Evolutionary conservation across 495 filamentous ascomycete genomes (phyloP).

Genomic region (Cryomyces antarcticus): DNA sequence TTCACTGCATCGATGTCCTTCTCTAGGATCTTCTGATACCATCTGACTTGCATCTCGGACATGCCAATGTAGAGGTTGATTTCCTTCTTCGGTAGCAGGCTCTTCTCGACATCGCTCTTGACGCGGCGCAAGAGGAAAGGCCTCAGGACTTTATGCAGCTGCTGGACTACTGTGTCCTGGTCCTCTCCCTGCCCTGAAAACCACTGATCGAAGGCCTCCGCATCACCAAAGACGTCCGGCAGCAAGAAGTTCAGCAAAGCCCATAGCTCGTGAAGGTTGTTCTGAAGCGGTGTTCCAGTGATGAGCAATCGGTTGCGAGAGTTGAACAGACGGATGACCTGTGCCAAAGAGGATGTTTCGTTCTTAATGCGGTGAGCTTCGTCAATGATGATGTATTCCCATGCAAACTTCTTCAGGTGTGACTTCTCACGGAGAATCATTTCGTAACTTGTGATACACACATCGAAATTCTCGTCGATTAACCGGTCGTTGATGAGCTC

Average conservation of each 20-base stretch:
- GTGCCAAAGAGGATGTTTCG: conserved; percentile 88
- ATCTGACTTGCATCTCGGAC: conserved; percentile 97
- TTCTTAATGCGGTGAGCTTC: conserved; percentile 99
- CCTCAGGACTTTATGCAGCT: conserved; percentile 80
- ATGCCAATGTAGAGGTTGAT: conserved; percentile 94
- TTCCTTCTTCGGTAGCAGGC: conserved; percentile 90
- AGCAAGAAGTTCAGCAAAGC: conserved; percentile 91
- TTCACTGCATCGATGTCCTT: conserved; percentile 99
- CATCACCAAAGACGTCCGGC: conserved; percentile 93
- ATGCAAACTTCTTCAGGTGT: conserved; percentile 91
- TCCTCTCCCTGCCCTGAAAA: conserved; percentile 77
- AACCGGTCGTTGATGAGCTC: conserved; percentile 78
- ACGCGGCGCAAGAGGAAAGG: conserved; percentile 92
- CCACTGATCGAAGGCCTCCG: conserved; percentile 97
- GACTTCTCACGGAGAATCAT: conserved; percentile 93
- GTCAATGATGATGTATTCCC: conserved; percentile 99
- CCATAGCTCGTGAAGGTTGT: conserved; percentile 99
- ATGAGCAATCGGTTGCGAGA: conserved; percentile 90
- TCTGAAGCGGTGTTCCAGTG: conserved; percentile 92
- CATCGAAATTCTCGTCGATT: conserved; percentile 78
- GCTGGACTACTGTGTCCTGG: conserved; percentile 91
- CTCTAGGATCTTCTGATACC: conserved; percentile 97
- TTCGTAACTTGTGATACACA: conserved; percentile 89
- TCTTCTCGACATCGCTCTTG: conserved; percentile 98
- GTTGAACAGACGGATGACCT: conserved; percentile 93